phyloP scores from a whole-genome alignment of 805 yeast genomes.

The Barnettozyma pratensis region DNA sequence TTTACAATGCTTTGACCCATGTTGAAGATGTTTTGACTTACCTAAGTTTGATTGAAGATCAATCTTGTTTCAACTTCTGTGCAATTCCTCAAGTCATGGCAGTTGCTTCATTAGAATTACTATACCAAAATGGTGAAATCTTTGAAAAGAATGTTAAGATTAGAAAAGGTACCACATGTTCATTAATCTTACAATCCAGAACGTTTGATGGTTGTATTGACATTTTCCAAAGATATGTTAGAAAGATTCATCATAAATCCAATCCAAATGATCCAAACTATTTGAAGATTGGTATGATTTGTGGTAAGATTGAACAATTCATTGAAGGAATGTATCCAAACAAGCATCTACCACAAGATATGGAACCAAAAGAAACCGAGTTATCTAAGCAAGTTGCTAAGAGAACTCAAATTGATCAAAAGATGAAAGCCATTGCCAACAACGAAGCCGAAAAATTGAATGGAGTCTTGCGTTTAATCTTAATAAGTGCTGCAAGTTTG shows the following conservation, averaged over 20 bases:
- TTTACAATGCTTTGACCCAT: conserved; percentile 72
- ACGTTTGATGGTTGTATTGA: conserved; percentile 69
- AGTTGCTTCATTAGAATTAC: conserved; percentile 83
- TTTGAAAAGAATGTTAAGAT: conserved; percentile 75
- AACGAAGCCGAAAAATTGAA: conserved; percentile 24
- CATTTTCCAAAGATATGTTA: conserved; percentile 71
- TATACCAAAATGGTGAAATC: conserved; percentile 75
- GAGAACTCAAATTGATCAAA: conserved; percentile 38
- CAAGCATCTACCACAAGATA: conserved; percentile 49
- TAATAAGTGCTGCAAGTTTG: conserved; percentile 5
- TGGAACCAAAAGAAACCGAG: conserved; percentile 33
- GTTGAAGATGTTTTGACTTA: conserved; percentile 72
- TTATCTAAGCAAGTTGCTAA: conserved; percentile 35
- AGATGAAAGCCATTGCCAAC: conserved; percentile 21
- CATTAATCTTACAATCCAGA: conserved; percentile 66
- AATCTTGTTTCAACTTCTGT: conserved; percentile 83
- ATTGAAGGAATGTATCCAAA: conserved; percentile 72
- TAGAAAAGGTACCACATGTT: conserved; percentile 82
- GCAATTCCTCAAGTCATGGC: conserved; percentile 99
- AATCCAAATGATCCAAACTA: conserved; percentile 83
- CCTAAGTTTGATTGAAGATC: conserved; percentile 72
- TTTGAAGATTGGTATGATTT: conserved; percentile 72
- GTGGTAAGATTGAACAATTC: conserved; percentile 86
- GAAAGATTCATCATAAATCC: conserved; percentile 73
- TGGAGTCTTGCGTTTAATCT: neutral